Base-by-base conservation (phyloP, 768 basidiomycete species). In the Gymnopilus dilepis region DNA sequence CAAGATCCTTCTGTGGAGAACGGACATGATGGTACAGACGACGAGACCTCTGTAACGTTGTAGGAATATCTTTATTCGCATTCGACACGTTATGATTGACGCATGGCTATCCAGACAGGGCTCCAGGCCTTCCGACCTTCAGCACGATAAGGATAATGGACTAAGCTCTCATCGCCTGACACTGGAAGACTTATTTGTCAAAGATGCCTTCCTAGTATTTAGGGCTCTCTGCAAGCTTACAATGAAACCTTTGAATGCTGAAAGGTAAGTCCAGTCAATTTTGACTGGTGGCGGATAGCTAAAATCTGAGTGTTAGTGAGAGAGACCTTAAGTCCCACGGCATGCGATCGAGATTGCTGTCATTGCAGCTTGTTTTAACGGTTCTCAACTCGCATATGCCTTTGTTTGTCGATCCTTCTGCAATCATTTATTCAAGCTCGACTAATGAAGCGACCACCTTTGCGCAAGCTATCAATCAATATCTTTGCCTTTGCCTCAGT, bases 151-250 rank as follows among this genome's bases (percentile, higher is more conserved):
- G 53, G 79, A 81, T 63, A 67, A 65, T 19, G 76, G 53, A 40
- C 59, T 60, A 47, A 74, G 65, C 61, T 71, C 63, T 56, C 77
- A 77, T 63, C 84, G 82, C 54, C 78, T 95, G 58, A 86, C 88
- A 19, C 80, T 84, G n/a, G 88, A 92, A 55, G 97, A 99, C 67
- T 77, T 98, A 58, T 97, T 95, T 73, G 84, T 97, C 71, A 99
- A 99, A 72, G 97, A 99, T 71, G 95, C 97, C 0, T 99, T 98
- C 80, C 84, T 99, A 62, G 97, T 99, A 37, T 97, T 99, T 77
- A 85, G 97, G 47, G 96, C 97, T 0, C 80, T 99, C 11, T 99
- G 97, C 80, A 99, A 99, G 73, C 79, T 99, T 65, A 96, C 95
- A 8, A 99, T 98, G 96, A 99, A 99, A 74, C 92, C 96, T 11